These are phyloP conservation scores for Biscogniauxia mediterranea DNA, from an alignment of 2,329 filamentous ascomycete species.

Conservation along the genomic window DNA sequence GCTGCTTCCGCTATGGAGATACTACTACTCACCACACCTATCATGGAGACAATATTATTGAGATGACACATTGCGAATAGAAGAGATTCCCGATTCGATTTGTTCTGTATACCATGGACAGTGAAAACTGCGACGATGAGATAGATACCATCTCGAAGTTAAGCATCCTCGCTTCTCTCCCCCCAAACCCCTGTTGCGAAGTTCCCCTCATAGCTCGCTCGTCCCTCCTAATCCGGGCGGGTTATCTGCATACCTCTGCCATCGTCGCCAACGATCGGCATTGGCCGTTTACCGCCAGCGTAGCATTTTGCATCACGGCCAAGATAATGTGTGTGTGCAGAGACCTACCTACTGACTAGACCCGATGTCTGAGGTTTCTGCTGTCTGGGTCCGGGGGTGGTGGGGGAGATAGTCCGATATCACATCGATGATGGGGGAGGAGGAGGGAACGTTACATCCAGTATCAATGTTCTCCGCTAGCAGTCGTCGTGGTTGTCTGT, in stretches of 20 bases:
- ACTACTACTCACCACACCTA: not conserved
- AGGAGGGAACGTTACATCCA: not conserved
- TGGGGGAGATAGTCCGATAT: not conserved
- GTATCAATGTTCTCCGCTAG: not conserved
- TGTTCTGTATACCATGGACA: not conserved
- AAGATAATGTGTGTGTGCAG: not conserved
- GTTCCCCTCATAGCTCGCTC: not conserved
- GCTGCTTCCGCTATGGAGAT: not conserved
- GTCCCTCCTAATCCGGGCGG: not conserved
- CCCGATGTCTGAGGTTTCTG: no score
- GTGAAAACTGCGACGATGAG: not conserved
- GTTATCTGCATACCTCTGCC: not conserved
- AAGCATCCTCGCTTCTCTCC: not conserved
- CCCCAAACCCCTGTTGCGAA: not conserved
- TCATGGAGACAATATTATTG: not conserved
- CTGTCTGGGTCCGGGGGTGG: no score
- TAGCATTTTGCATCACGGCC: not conserved
- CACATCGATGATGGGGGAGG: not conserved
- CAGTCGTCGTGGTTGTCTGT: not conserved
- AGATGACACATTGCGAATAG: not conserved
- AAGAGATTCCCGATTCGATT: not conserved
- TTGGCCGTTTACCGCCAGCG: not conserved
- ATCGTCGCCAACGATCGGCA: not conserved
- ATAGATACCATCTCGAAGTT: not conserved
- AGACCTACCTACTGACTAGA: not conserved